These are phyloP conservation scores for Carex parvula DNA, from an alignment of 176 grass and related monocot genomes.

Conservation along the genomic window DNA sequence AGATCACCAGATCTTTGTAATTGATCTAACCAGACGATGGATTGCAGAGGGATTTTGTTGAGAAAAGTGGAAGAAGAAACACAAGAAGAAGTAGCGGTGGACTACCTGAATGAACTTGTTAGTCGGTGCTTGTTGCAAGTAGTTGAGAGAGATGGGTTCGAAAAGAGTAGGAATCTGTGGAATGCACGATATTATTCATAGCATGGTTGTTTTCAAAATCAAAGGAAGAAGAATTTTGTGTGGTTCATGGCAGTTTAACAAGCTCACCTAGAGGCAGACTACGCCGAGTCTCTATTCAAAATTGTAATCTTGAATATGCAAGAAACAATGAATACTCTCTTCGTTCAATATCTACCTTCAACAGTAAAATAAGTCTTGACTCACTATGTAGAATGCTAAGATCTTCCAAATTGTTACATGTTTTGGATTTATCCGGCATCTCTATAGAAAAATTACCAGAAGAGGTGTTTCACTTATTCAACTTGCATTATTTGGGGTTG, in stretches of 20 bases:
- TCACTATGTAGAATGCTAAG: neutral
- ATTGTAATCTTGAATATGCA: neutral
- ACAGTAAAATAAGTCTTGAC: neutral
- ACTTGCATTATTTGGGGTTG: neutral
- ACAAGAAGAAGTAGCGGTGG: neutral
- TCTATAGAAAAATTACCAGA: constrained; percentile 15
- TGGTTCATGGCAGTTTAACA: neutral
- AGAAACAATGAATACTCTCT: constrained; percentile 11
- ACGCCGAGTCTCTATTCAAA: constrained; percentile 25
- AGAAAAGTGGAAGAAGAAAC: neutral
- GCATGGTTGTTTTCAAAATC: neutral
- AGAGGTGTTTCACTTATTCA: constrained; percentile 31
- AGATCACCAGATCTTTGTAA: neutral
- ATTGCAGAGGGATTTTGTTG: neutral
- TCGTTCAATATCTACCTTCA: constrained; percentile 18
- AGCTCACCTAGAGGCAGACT: neutral
- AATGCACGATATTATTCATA: neutral
- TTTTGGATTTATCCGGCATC: constrained; percentile 12
- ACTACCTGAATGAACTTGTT: neutral
- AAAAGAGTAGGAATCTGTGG: neutral
- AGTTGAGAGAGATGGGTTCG: neutral
- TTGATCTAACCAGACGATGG: neutral
- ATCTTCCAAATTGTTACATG: constrained; percentile 20
- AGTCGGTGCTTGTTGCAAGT: constrained; percentile 2
- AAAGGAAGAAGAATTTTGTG: neutral